These are phyloP conservation scores for Ustulina deusta DNA, from an alignment of 2,329 filamentous ascomycete species.

Conservation along the genomic window DNA sequence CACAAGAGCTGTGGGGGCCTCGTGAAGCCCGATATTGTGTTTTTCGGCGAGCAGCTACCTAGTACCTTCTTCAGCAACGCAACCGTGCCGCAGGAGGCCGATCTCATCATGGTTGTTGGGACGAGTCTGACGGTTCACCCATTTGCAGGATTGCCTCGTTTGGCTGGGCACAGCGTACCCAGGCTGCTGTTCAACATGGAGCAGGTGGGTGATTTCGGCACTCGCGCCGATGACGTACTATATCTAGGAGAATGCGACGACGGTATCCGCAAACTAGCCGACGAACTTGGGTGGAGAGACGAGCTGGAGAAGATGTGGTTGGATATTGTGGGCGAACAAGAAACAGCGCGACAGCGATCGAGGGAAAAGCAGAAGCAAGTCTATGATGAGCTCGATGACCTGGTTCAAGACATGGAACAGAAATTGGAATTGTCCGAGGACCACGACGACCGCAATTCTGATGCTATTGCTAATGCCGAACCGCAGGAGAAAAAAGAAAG, in stretches of 20 bases:
- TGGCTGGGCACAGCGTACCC: slow-evolving; percentile 72
- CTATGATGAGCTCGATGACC: slow-evolving; percentile 53
- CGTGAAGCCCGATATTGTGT: slow-evolving; percentile 95
- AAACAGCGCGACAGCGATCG: slow-evolving; percentile 63
- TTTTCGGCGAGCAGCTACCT: slow-evolving; percentile 80
- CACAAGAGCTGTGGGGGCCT: slow-evolving; percentile 75
- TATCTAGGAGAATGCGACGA: slow-evolving; percentile 85
- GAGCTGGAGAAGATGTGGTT: slow-evolving; percentile 85
- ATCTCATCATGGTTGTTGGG: slow-evolving; percentile 86
- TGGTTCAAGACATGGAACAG: slow-evolving; percentile 33
- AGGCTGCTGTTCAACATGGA: slow-evolving; percentile 91
- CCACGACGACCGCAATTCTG: slow-evolving; percentile 32
- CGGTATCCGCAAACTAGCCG: slow-evolving; percentile 82
- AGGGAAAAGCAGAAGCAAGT: slow-evolving; percentile 50
- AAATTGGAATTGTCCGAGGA: slow-evolving; percentile 44
- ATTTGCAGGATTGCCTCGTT: slow-evolving; percentile 82
- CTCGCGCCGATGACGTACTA: slow-evolving; percentile 84
- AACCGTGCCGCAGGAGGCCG: slow-evolving; percentile 69
- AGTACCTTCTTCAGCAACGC: slow-evolving; percentile 69
- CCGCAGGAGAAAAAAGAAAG: slow-evolving; percentile 36
- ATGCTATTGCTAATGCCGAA: slow-evolving; percentile 35
- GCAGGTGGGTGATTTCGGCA: slow-evolving; percentile 81
- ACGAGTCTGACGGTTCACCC: slow-evolving; percentile 90
- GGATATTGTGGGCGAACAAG: slow-evolving; percentile 70
- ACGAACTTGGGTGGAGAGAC: slow-evolving; percentile 84